Conservation (phyloP, 2,329 filamentous ascomycete species). For the Pseudopithomyces chartarum region DNA sequence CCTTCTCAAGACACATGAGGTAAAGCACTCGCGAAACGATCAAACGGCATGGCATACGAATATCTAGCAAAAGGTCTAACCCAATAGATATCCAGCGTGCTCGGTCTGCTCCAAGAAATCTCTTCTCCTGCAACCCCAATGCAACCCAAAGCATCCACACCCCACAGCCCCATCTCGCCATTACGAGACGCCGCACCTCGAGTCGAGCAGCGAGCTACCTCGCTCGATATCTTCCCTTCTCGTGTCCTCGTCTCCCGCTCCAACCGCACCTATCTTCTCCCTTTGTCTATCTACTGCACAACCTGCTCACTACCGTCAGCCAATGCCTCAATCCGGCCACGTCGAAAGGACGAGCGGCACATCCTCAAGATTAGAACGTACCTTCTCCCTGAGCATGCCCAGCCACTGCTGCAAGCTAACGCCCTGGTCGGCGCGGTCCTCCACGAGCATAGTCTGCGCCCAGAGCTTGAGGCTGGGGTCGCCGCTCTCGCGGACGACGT, state of each 20-base stretch:
- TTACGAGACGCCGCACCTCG: too few relatives aligned
- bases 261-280: background rate
- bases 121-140: too few relatives aligned
- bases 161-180: too few relatives aligned
- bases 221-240: background rate
- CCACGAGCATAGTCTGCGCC: constrained; percentile 94
- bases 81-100: too few relatives aligned
- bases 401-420: constrained; percentile 94
- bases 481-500: constrained; percentile 92
- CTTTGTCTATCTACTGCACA: constrained; percentile 33
- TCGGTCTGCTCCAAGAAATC: too few relatives aligned
- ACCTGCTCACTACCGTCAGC: constrained; percentile 30
- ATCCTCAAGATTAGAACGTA: constrained; percentile 51
- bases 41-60: too few relatives aligned
- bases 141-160: too few relatives aligned
- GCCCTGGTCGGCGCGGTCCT: constrained; percentile 92
- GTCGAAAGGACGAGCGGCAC: constrained; percentile 23
- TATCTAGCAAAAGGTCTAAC: too few relatives aligned
- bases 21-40: too few relatives aligned
- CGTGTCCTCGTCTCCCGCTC: background rate
- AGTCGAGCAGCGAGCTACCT: too few relatives aligned
- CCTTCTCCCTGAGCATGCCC: constrained; percentile 92
- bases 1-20: too few relatives aligned
- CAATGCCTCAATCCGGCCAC: constrained; percentile 24
- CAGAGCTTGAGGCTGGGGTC: constrained; percentile 94